Percentiles rank a stretch among this genome's conserved stretches.
These are phyloP conservation scores for Quercus variabilis DNA, from an alignment of 306 rosid genomes.

Conservation along the genomic window DNA sequence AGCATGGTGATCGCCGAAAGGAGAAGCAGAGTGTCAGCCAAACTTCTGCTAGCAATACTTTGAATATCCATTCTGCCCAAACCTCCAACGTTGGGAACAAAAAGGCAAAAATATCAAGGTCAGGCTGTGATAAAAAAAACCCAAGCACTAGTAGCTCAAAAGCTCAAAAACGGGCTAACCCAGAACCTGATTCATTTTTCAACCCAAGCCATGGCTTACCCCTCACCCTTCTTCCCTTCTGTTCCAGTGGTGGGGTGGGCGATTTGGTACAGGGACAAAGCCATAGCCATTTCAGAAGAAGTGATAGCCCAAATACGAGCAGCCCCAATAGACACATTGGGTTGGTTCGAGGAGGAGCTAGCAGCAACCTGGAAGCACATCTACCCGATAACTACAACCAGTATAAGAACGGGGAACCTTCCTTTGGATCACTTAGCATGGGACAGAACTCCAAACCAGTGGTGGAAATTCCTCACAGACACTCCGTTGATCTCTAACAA, in stretches of 20 bases:
- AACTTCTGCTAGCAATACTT: fast-evolving
- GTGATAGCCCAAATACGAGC: fast-evolving
- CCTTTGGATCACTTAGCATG: no score
- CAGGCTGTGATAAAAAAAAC: fast-evolving
- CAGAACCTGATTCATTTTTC: fast-evolving
- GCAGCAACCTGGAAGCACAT: no score
- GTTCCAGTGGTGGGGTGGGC: no score
- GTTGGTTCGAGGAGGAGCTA: no score
- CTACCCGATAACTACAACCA: fast-evolving
- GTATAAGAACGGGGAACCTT: no score
- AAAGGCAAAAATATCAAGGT: fast-evolving
- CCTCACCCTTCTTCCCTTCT: no score
- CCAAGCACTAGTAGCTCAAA: no score
- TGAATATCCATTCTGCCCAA: fast-evolving
- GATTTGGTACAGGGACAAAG: no score
- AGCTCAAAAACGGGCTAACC: fast-evolving
- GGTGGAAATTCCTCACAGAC: no score
- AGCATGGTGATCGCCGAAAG: fast-evolving
- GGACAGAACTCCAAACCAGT: no score
- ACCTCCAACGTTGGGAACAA: fast-evolving
- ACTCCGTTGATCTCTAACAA: no score
- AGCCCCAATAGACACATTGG: fast-evolving
- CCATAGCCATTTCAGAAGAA: fast-evolving
- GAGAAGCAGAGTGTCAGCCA: fast-evolving
- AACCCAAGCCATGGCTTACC: no score